A percentile compares a stretch with the other conserved stretches of the same genome.
Conservation (phyloP, 2,329 filamentous ascomycete genomes). For the Lithohypha guttulata region DNA sequence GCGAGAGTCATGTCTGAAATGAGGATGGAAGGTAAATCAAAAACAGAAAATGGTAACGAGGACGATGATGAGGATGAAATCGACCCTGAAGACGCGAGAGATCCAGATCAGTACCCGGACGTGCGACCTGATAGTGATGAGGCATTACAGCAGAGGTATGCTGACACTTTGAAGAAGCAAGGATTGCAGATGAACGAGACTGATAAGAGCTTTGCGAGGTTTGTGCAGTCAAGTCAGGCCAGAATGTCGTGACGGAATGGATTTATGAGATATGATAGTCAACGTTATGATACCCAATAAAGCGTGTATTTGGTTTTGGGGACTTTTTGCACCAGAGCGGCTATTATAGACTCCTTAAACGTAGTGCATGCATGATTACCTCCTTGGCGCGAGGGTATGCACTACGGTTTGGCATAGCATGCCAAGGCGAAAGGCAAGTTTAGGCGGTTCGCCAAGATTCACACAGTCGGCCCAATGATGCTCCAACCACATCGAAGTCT, state of each 20-base stretch:
- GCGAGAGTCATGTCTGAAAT: constrained; percentile 94
- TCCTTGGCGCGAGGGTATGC: too few species aligned
- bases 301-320: constrained; percentile 1
- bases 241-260: background rate
- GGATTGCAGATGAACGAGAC: constrained; percentile 31
- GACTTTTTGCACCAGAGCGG: background rate
- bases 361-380: too few species aligned
- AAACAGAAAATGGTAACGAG: constrained; percentile 21
- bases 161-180: constrained; percentile 58
- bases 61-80: constrained; percentile 29
- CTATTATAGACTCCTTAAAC: too few species aligned
- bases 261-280: constrained; percentile 3
- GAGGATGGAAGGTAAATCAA: constrained; percentile 41
- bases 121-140: constrained; percentile 51
- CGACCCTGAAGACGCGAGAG: constrained; percentile 39
- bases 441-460: background rate
- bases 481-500: too few species aligned
- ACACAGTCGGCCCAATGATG: constrained; percentile 5
- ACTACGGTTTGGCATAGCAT: too few species aligned
- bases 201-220: constrained; percentile 43
- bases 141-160: constrained; percentile 63
- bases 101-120: constrained; percentile 37
- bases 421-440: too few species aligned
- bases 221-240: background rate
- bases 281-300: constrained; percentile 18